Evolutionary conservation across 192 early-diverging fungal species (phyloP).

Genomic region (Rhizoclosmatium globosum): DNA sequence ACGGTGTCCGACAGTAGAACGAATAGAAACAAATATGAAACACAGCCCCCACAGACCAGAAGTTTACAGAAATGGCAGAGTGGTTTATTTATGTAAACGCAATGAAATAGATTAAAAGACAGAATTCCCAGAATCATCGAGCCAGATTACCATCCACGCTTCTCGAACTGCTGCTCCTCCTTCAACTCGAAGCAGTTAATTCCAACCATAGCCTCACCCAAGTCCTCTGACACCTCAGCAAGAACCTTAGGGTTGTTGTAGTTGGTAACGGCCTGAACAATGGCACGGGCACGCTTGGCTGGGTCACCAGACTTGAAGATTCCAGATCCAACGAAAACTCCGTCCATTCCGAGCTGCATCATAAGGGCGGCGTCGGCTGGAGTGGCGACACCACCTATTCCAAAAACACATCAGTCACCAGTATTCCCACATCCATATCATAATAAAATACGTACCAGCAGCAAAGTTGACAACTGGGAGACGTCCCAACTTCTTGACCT

Average conservation of each 20-base stretch:
- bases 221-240: constrained; percentile 87
- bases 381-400: constrained; percentile 87
- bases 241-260: constrained; percentile 89
- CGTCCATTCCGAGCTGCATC: constrained; percentile 99
- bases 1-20: not conserved
- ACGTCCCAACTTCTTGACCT: constrained; percentile 85
- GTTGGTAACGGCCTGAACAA: constrained; percentile 96
- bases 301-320: constrained; percentile 96
- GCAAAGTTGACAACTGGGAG: constrained; percentile 99
- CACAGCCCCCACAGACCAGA: not conserved
- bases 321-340: constrained; percentile 96
- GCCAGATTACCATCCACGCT: constrained; percentile 56
- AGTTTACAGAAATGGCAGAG: too few species aligned
- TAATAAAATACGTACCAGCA: constrained; percentile 59
- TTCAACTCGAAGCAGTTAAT: constrained; percentile 83
- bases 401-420: not conserved
- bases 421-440: not conserved
- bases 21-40: not conserved
- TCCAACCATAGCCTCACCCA: constrained; percentile 98
- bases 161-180: constrained; percentile 64
- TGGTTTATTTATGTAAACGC: too few species aligned
- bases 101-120: too few species aligned
- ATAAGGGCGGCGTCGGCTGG: constrained; percentile 98
- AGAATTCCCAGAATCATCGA: not conserved
- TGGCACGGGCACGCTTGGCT: constrained; percentile 92